These are phyloP conservation scores for Senna siamea DNA, from an alignment of 306 rosid genomes.

Conservation along the genomic window DNA sequence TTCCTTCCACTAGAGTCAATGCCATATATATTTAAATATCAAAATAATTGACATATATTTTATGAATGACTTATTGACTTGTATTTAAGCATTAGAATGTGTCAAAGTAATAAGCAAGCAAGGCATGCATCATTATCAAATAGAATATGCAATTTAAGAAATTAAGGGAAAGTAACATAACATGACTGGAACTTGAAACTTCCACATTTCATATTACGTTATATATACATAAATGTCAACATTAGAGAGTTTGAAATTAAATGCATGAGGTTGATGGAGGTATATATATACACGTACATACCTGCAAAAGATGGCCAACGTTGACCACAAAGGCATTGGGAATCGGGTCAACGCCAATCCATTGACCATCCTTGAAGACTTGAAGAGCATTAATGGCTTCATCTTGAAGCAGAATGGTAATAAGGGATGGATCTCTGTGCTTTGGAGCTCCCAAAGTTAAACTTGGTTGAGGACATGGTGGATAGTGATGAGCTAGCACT, in stretches of 20 bases:
- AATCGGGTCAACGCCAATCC: conserved; percentile 57
- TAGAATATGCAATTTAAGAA: too few relatives aligned
- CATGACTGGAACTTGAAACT: neutral
- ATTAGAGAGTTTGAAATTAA: too few relatives aligned
- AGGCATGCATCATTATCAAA: too few relatives aligned
- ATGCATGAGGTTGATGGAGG: too few relatives aligned
- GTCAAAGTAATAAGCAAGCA: too few relatives aligned
- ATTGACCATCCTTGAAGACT: conserved; percentile 50
- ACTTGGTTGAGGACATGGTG: conserved; percentile 74
- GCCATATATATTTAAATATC: too few relatives aligned
- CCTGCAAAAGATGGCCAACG: conserved; percentile 49
- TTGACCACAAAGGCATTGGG: conserved; percentile 54
- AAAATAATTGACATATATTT: too few relatives aligned
- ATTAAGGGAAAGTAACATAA: neutral
- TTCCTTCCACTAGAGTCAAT: too few relatives aligned
- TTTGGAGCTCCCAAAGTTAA: conserved; percentile 60
- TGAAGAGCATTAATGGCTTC: conserved; percentile 52
- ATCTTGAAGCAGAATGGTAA: conserved; percentile 66
- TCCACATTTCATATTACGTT: neutral
- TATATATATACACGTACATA: neutral
- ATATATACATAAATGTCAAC: too few relatives aligned
- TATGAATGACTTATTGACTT: too few relatives aligned
- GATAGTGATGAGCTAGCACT: conserved; percentile 64
- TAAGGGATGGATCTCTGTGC: conserved; percentile 65
- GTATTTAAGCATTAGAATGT: too few relatives aligned